Evolutionary conservation across 345 rosid species (phyloP).

Genomic region (Acer campestre): DNA sequence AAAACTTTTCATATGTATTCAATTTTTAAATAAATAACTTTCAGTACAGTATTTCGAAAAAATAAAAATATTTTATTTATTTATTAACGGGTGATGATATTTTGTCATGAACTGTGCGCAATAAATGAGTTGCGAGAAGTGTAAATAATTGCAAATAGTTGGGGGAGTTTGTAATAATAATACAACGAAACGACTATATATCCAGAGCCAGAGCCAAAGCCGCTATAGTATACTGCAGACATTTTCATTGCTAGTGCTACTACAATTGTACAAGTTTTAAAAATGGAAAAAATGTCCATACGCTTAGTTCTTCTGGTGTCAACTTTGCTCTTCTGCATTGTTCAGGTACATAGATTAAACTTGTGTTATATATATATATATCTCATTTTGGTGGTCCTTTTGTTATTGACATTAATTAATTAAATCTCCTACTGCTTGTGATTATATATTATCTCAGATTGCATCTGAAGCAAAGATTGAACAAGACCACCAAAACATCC

Average conservation of each 20-base stretch:
- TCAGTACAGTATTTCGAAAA: too few relatives aligned
- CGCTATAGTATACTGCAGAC: too few relatives aligned
- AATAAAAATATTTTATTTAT: too few relatives aligned
- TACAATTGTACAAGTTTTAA: neutral
- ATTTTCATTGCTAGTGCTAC: neutral
- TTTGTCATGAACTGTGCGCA: neutral
- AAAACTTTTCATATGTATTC: too few relatives aligned
- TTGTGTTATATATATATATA: neutral
- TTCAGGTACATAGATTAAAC: conserved; percentile 20
- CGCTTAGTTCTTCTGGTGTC: conserved; percentile 29
- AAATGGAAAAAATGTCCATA: conserved; percentile 14
- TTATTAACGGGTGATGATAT: neutral
- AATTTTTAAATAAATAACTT: too few relatives aligned
- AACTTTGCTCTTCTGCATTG: conserved; percentile 31
- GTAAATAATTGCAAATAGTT: neutral
- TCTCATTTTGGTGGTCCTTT: neutral
- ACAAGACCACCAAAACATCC: conserved; percentile 5
- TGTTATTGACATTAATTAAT: neutral
- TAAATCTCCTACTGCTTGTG: conserved; percentile 2
- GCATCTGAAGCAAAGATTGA: conserved; percentile 38
- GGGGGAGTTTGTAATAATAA: conserved; percentile 23
- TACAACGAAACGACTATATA: conserved; percentile 9
- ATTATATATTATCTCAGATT: conserved; percentile 24
- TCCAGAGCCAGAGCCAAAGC: neutral
- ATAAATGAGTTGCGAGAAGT: neutral